Evolutionary conservation across 495 filamentous ascomycete genomes (phyloP).

Genomic region (Aspergillus kassunensis): DNA sequence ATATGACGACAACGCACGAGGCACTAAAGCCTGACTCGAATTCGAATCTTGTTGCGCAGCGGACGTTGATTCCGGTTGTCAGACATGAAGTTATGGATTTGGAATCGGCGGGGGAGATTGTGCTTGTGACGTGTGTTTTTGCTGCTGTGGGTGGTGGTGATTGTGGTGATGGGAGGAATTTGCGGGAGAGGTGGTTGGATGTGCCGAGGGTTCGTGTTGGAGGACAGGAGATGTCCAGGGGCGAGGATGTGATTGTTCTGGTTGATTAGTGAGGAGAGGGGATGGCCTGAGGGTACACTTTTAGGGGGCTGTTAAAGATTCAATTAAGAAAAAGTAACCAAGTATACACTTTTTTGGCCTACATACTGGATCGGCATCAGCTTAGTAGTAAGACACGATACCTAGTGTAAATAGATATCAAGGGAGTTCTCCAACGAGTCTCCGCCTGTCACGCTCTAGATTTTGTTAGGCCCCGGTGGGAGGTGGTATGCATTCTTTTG

Average conservation of each 20-base stretch:
- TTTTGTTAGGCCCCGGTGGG: too few relatives aligned
- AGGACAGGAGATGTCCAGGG: background rate
- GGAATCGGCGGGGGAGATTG: background rate
- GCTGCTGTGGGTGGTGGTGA: background rate
- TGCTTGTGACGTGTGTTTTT: conserved; percentile 1
- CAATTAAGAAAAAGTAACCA: too few relatives aligned
- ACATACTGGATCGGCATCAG: too few relatives aligned
- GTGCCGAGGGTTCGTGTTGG: background rate
- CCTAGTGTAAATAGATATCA: too few relatives aligned
- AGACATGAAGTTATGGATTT: conserved; percentile 2
- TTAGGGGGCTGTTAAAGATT: too few relatives aligned
- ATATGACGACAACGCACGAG: background rate
- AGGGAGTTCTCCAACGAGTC: too few relatives aligned
- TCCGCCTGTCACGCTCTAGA: too few relatives aligned
- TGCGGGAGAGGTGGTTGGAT: conserved; percentile 2
- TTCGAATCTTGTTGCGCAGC: conserved; percentile 4
- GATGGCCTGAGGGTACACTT: too few relatives aligned
- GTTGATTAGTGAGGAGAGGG: too few relatives aligned
- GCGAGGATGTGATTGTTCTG: background rate
- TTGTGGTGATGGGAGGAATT: background rate
- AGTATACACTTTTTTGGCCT: too few relatives aligned
- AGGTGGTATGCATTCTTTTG: too few relatives aligned
- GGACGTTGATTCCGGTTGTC: conserved; percentile 5
- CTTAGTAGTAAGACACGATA: too few relatives aligned
- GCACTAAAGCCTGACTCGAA: conserved; percentile 9